Evolutionary conservation across 179 eudicot genomes (phyloP), one percentile per base, ranked within the genome.

Genomic region (Corrigiola litoralis): DNA sequence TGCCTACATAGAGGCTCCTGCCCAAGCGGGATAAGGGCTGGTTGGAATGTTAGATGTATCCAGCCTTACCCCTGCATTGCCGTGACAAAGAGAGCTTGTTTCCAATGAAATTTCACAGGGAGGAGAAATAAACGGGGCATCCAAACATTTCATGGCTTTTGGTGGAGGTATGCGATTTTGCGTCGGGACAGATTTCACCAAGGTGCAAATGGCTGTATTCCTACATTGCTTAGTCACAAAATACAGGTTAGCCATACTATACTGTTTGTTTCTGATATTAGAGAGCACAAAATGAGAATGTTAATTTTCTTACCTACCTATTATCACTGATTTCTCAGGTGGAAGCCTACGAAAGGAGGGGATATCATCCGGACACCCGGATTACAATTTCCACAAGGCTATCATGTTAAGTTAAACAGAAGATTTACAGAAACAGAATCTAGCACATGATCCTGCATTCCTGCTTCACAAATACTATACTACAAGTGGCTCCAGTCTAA

Each of bases 151-250:
- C 85, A 89, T 91, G 96, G 96, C 97, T 11, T 87, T 87, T 58
- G 96, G 95, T 16, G 94, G 96, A 32, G 96, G 96, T 5, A 85
- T 89, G 96, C 81, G 96, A 71, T 87, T 87, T 73, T 89, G 96
- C 69, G 96, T 87, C 24, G 96, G 96, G 65, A 79, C 96, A 62
- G 95, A 89, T 51, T 89, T 89, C 75, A 81, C 88, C 56, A 89
- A 85, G 72, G 84, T 85, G 73, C 96, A 89, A 71, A 89, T 89
- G 94, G 94, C 96, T 21, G 80, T 83, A 29, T 89, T 85, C 54
- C 82, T 89, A 58, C 96, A 89, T 67, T 78, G 84, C 75, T 56
- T 89, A 51, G 90, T 85, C 6, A 89, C 95, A 42, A 89, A 89
- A 65, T 81, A 85, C 83, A 89, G 77, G 96, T 89, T 23, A 61